Evolutionary conservation across 192 early-diverging fungal species (phyloP).

Genomic region (Gaertneriomyces semiglobifer): DNA sequence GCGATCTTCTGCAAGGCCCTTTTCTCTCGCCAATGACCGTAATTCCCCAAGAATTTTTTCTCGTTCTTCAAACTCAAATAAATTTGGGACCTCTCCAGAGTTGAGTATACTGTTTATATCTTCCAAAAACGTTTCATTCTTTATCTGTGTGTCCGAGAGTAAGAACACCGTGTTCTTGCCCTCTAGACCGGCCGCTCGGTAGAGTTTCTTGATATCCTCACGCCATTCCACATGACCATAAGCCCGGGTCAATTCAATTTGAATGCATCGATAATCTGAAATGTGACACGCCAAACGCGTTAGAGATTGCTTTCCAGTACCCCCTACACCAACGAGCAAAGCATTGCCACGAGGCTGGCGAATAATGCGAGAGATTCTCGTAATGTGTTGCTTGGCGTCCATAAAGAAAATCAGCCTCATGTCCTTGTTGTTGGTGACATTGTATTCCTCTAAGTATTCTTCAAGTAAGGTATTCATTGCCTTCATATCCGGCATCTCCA

Average conservation of each 20-base stretch:
- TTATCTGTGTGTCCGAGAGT: constrained; percentile 60
- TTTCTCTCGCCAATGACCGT: constrained; percentile 48
- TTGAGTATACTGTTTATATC: constrained; percentile 60
- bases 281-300: constrained; percentile 60
- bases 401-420: constrained; percentile 58
- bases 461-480: constrained; percentile 52
- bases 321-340: constrained; percentile 56
- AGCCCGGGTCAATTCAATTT: constrained; percentile 57
- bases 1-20: constrained; percentile 53
- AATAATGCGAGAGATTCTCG: constrained; percentile 53
- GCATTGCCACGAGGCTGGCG: constrained; percentile 60
- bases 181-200: constrained; percentile 52
- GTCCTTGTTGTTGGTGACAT: constrained; percentile 59
- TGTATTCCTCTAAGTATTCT: constrained; percentile 65
- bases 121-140: constrained; percentile 55
- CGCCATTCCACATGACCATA: constrained; percentile 56
- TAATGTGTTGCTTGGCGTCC: constrained; percentile 60
- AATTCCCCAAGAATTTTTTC: constrained; percentile 59
- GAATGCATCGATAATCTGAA: constrained; percentile 55
- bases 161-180: constrained; percentile 63
- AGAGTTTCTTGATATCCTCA: constrained; percentile 57
- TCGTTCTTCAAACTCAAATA: constrained; percentile 61
- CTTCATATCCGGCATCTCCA: constrained; percentile 57
- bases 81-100: constrained; percentile 59
- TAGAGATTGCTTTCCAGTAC: constrained; percentile 58